phyloP scores from a whole-genome alignment of 2,329 filamentous ascomycete genomes.

The Colletotrichum limetticola region DNA sequence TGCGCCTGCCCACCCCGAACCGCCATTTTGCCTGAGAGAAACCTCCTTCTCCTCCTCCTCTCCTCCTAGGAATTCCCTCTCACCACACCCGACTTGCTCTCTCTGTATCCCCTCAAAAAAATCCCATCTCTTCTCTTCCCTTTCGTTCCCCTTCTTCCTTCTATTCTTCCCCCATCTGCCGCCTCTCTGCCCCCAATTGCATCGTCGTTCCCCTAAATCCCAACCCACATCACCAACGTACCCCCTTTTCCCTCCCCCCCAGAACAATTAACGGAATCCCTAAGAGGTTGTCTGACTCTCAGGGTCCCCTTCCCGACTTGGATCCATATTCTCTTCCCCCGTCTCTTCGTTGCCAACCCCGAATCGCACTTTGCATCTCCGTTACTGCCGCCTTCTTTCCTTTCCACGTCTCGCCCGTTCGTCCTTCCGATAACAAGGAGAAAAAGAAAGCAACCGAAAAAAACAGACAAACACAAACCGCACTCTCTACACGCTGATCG shows the following conservation, averaged over 20 bases:
- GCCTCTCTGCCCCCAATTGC: conserved; percentile 4
- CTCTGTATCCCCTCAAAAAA: conserved; percentile 35
- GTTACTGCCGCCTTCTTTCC: conserved; percentile 39
- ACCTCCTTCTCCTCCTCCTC: conserved; percentile 12
- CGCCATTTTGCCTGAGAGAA: neutral
- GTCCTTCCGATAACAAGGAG: conserved; percentile 4
- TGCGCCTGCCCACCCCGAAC: conserved; percentile 9
- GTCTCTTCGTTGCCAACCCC: conserved; percentile 16
- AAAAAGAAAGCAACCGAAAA: conserved; percentile 19
- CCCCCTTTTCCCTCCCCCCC: conserved; percentile 7
- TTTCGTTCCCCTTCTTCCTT: conserved; percentile 28
- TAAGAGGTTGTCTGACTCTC: conserved; percentile 22
- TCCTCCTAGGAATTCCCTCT: conserved; percentile 15
- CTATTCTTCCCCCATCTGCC: conserved; percentile 27
- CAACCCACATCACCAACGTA: conserved; percentile 19
- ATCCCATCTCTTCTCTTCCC: conserved; percentile 25
- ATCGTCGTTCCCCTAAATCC: neutral
- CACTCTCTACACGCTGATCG: conserved; percentile 7
- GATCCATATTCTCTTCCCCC: conserved; percentile 22
- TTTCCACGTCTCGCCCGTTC: conserved; percentile 40
- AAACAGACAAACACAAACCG: neutral
- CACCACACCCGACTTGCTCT: conserved; percentile 25
- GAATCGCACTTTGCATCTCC: conserved; percentile 23
- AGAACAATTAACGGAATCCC: conserved; percentile 14
- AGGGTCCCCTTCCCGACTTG: conserved; percentile 21